These are phyloP conservation scores for Leptodermis oblonga DNA, from an alignment of 257 asterid genomes.

Conservation along the genomic window DNA sequence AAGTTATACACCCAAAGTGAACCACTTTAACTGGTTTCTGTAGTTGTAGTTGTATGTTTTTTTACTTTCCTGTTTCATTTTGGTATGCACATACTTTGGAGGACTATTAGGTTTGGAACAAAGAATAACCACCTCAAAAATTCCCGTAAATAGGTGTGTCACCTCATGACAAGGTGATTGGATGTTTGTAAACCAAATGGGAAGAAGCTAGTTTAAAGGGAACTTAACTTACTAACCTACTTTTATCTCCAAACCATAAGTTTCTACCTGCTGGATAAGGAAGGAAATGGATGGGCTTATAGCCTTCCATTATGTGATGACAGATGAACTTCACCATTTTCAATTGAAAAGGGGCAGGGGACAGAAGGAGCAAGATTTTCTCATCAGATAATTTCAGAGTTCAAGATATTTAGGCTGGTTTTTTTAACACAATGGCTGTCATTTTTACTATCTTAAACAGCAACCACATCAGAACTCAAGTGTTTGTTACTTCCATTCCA, in stretches of 20 bases:
- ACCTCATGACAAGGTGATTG: background rate
- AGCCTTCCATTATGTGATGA: background rate
- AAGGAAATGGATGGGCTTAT: background rate
- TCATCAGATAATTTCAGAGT: background rate
- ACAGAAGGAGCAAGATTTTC: background rate
- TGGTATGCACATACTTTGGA: background rate
- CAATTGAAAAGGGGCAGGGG: background rate
- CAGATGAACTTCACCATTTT: background rate
- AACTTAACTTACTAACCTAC: background rate
- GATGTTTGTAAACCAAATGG: background rate
- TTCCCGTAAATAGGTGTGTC: background rate
- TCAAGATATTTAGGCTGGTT: background rate
- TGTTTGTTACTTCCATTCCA: too few relatives aligned
- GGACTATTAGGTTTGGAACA: background rate
- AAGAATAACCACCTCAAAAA: background rate
- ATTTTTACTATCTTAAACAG: background rate
- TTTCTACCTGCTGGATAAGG: background rate
- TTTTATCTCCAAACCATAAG: background rate
- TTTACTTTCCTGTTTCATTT: too few relatives aligned
- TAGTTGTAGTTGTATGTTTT: background rate
- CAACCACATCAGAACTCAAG: background rate
- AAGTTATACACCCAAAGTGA: too few relatives aligned
- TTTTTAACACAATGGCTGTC: background rate
- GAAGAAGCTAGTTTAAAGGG: background rate
- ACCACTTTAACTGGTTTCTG: background rate